A percentile compares a stretch with the other conserved stretches of the same genome.
Conservation (phyloP, 2,329 filamentous ascomycete species). For the Endothia cerciana region DNA sequence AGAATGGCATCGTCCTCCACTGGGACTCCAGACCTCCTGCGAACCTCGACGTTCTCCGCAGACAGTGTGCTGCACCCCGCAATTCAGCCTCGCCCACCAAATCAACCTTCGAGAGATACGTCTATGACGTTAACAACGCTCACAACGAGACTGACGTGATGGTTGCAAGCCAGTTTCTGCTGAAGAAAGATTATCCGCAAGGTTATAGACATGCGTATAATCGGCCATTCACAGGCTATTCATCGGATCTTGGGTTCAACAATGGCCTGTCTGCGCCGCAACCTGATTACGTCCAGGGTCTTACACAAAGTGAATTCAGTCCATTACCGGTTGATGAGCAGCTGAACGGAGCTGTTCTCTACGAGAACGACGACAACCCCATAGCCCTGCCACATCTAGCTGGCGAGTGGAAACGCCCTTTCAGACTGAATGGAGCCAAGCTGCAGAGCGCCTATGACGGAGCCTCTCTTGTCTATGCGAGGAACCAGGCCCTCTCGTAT, state of each 20-base stretch:
- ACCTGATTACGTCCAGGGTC: slow-evolving; percentile 37
- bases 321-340: background rate
- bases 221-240: slow-evolving; percentile 24
- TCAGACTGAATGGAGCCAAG: slow-evolving; percentile 15
- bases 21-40: background rate
- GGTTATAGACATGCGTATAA: background rate
- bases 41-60: background rate
- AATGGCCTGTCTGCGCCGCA: slow-evolving; percentile 35
- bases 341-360: background rate
- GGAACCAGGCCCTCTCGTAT: slow-evolving; percentile 34
- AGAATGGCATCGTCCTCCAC: background rate
- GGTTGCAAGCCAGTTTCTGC: background rate
- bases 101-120: background rate
- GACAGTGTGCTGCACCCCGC: background rate
- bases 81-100: background rate
- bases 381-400: background rate
- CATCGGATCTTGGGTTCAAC: slow-evolving; percentile 36
- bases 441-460: slow-evolving; percentile 34
- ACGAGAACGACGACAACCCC: background rate
- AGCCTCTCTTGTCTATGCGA: slow-evolving; percentile 35
- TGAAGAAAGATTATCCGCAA: background rate
- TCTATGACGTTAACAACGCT: background rate
- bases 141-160: background rate
- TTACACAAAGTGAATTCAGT: background rate
- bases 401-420: background rate